Evolutionary conservation across 108 stramenopile species (phyloP), one percentile per base, ranked within the genome.

Genomic region (Nitzschia sp.): DNA sequence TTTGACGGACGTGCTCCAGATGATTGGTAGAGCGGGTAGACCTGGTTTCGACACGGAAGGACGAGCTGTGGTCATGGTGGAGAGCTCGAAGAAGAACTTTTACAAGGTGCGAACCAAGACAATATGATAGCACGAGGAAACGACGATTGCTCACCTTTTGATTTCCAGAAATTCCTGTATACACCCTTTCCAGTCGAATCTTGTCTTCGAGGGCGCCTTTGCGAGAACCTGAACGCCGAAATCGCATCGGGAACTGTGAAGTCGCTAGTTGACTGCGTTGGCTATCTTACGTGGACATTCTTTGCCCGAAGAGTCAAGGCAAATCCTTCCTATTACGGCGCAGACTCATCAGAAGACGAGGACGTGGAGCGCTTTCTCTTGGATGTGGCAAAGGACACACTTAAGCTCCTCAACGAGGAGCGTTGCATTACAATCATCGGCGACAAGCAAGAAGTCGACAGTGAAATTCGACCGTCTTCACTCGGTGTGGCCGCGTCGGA

Each of bases 161-260:
- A 42, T 13, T 6, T 42, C 31, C 28, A 58, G 61, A 96, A 97
- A 77, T 99, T 99, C 60, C 86, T 99, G 0, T 98, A 98, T 87
- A 90, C 94, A 48, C 98, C 99, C 3, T 99, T 98, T 64, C 99
- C 99, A n/a, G 97, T 99, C n/a, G 99, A 99, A 82, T 93, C 91
- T 29, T 89, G 92, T 45, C 81, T 99, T 8, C 66, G 77, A 13
- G 88, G 70, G 38, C 72, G 82, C 18, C 70, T 99, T 70, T 90
- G 93, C 61, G 97, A 98, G 81, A 97, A 95, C 61, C 56, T 99
- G 19, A 98, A 95, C 60, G 99, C 99, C 17, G 99, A 99, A 80
- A 79, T 98, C 54, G 86, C 92, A 2, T 80, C 84, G 29, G 96
- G 95, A 2, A 93, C 97, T 1, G 86, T 98, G 27, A 84, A 54